A percentile compares a stretch with the other conserved stretches of the same genome.
Evolutionary conservation across 2,329 filamentous ascomycete genomes (phyloP).

Genomic region (Aspergillus puulaauensis): DNA sequence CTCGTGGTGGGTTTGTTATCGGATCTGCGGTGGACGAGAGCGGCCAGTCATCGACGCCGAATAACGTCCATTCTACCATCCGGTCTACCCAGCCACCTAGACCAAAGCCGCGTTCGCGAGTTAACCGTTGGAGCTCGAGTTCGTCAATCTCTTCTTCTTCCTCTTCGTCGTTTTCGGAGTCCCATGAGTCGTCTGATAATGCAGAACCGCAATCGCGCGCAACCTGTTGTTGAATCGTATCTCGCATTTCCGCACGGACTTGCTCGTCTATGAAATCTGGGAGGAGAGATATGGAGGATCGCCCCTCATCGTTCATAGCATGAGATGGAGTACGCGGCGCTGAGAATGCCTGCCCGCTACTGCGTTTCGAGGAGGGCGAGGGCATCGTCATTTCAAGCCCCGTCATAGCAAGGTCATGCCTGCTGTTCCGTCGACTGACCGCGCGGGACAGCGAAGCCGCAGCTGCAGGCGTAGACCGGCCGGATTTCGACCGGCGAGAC

Average conservation of each 20-base stretch:
- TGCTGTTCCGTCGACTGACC: conserved; percentile 32
- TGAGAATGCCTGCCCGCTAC: neutral
- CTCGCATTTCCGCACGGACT: conserved; percentile 40
- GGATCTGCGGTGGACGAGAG: conserved; percentile 7
- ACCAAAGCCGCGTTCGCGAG: conserved; percentile 53
- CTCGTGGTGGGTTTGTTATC: neutral
- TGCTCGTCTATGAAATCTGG: conserved; percentile 54
- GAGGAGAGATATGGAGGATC: conserved; percentile 18
- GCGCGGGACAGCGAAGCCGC: conserved; percentile 35
- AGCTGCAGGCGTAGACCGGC: conserved; percentile 35
- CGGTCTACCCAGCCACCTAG: conserved; percentile 58
- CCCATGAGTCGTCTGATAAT: conserved; percentile 12
- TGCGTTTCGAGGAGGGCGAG: neutral
- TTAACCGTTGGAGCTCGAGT: conserved; percentile 53
- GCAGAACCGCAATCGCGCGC: conserved; percentile 17
- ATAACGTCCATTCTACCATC: conserved; percentile 58
- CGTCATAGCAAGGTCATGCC: conserved; percentile 18
- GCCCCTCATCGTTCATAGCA: conserved; percentile 10
- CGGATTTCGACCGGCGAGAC: conserved; percentile 33
- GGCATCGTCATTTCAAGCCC: conserved; percentile 15
- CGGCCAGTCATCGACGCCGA: conserved; percentile 51
- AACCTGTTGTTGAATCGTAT: conserved; percentile 26
- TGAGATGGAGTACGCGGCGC: neutral
- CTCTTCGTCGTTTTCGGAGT: conserved; percentile 19
- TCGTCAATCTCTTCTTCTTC: conserved; percentile 47